phyloP scores from a whole-genome alignment of 1,284 basidiomycete species.

The Austroboletus novae-zelandiae region DNA sequence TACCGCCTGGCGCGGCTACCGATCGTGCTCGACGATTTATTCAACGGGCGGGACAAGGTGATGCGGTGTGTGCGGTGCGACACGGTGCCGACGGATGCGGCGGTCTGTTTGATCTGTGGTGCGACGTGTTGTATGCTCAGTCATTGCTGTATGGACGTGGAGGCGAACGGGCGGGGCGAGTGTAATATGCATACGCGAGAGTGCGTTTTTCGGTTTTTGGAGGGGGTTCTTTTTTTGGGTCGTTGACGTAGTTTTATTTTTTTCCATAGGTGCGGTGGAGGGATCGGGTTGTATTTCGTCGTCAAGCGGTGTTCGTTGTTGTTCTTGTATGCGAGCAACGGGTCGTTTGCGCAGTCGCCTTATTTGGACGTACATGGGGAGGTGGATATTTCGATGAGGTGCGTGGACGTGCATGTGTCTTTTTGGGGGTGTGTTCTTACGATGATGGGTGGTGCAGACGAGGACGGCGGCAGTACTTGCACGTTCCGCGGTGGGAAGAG shows the following conservation, averaged over 20 bases:
- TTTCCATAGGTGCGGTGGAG: conserved; percentile 62
- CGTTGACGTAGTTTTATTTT: conserved; percentile 2
- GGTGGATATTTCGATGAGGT: conserved; percentile 91
- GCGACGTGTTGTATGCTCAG: conserved; percentile 88
- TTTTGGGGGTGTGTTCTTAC: too few species aligned
- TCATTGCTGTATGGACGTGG: conserved; percentile 85
- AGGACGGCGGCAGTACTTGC: conserved; percentile 86
- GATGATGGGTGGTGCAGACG: too few species aligned
- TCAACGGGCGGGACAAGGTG: conserved; percentile 63
- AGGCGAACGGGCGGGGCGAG: conserved; percentile 69
- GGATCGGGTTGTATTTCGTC: conserved; percentile 87
- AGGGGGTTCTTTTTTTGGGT: neutral
- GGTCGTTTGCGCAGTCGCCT: conserved; percentile 85
- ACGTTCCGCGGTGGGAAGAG: conserved; percentile 88
- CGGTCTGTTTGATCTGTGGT: conserved; percentile 92
- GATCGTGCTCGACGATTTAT: conserved; percentile 78
- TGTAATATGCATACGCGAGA: conserved; percentile 95
- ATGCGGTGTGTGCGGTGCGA: conserved; percentile 78
- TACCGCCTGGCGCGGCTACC: conserved; percentile 89
- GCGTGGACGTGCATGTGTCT: conserved; percentile 22
- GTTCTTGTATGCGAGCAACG: conserved; percentile 89
- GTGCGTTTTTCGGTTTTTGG: conserved; percentile 48
- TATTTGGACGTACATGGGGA: conserved; percentile 97
- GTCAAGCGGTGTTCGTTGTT: conserved; percentile 91
- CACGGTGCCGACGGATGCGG: conserved; percentile 81